A percentile compares a stretch with the other conserved stretches of the same genome.
phyloP scores from a whole-genome alignment of 495 filamentous ascomycete genomes.

The Penicillium simplicissimum region DNA sequence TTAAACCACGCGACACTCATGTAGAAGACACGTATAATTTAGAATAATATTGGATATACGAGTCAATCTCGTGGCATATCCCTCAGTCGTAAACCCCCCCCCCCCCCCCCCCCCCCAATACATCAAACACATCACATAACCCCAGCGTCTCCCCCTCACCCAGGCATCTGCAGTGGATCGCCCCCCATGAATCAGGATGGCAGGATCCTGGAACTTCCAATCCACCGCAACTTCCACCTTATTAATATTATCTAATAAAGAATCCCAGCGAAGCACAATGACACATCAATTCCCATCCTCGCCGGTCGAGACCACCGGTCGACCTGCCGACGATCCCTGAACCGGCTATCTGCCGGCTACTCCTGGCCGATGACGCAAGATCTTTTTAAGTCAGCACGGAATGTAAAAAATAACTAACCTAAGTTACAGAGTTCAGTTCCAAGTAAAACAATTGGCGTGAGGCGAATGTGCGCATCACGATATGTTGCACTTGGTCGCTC shows the following conservation, averaged over 20 bases:
- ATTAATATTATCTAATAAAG: conserved; percentile 34
- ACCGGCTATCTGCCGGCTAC: background rate
- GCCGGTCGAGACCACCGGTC: conserved; percentile 23
- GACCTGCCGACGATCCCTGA: conserved; percentile 6
- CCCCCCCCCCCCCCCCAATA: no score
- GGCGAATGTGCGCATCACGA: no score
- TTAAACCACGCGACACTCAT: background rate
- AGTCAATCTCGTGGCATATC: background rate
- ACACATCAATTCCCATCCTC: conserved; percentile 28
- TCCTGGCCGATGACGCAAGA: conserved; percentile 21
- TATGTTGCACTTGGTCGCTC: no score
- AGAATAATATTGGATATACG: background rate
- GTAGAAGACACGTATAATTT: background rate
- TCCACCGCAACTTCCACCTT: background rate
- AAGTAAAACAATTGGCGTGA: no score
- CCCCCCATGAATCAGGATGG: background rate
- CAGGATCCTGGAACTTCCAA: no score
- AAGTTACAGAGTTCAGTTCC: no score
- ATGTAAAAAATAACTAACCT: no score
- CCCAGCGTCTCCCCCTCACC: background rate
- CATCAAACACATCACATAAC: background rate
- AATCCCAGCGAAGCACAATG: conserved; percentile 14
- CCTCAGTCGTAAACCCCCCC: no score
- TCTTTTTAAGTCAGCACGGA: no score
- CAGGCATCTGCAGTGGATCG: conserved; percentile 9